These are phyloP conservation scores for Jaltomata sinuosa DNA, from an alignment of 257 asterid genomes.

Conservation along the genomic window DNA sequence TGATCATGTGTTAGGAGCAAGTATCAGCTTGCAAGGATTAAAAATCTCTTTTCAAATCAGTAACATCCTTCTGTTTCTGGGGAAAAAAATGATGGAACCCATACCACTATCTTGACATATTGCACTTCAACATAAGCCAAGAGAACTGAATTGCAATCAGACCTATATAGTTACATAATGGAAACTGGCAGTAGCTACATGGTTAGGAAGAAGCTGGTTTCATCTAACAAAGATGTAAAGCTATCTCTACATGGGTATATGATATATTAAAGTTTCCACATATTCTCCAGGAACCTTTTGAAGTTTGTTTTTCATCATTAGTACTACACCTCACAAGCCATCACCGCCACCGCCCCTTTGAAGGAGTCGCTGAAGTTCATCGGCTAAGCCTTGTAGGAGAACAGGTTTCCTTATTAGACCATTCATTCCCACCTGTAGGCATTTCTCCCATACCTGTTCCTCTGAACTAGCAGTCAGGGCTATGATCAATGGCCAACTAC, in stretches of 20 bases:
- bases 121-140: not conserved
- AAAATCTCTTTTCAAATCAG: not conserved
- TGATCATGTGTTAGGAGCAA: not conserved
- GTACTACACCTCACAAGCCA: conserved; percentile 10
- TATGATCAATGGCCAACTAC: conserved; percentile 32
- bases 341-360: conserved; percentile 15
- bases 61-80: not conserved
- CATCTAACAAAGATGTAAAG: not conserved
- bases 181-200: not conserved
- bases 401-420: conserved; percentile 39
- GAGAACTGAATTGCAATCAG: not conserved
- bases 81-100: not conserved
- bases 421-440: conserved; percentile 34
- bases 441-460: conserved; percentile 22
- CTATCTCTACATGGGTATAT: not conserved
- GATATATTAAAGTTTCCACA: not conserved
- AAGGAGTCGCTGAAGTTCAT: conserved; percentile 26
- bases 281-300: not conserved
- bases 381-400: conserved; percentile 28
- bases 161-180: not conserved
- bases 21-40: not conserved
- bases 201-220: not conserved
- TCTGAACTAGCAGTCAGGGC: conserved; percentile 39
- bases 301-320: not conserved
- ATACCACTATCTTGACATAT: not conserved